Evolutionary conservation across 2,329 filamentous ascomycete species (phyloP), one percentile per base, ranked within the genome.

Genomic region (Colletotrichum lini): DNA sequence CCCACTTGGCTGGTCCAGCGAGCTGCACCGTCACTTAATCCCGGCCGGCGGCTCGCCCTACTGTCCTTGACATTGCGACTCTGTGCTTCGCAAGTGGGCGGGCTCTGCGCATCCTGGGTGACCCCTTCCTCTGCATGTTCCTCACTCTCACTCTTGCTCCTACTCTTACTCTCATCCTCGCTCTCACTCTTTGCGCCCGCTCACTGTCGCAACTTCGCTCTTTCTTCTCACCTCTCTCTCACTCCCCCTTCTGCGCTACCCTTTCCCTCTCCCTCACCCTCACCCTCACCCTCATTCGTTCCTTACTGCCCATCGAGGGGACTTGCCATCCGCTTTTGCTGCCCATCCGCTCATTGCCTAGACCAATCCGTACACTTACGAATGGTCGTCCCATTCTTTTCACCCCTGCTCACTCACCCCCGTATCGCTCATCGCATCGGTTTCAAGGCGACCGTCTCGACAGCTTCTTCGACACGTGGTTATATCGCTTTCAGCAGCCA

Each of bases 61-160:
- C 18, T 13, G 58, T 8, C 26, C 44, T 61, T 26, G 58, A 38
- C 58, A 50, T 50, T 61, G 53, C 35, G 35, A 56, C 35, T 56
- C 18, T 56, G 18, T 54, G 65, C 50, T 56, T 26, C 42, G 57
- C 54, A 61, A 67, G 65, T 53, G 38, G 45, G 54, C 45, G 56
- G 44, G 50, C 63, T 56, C 64, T 66, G 54, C 67, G n/a, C 56
- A 60, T 49, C 49, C 67, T 23, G 42, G 54, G 62, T 56, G 49
- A 60, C 67, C 67, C 67, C 67, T 70, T 70, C 62, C 61, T 65
- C 63, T 30, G 44, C 42, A 40, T 54, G 54, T 61, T 35, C 35
- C 13, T 50, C 44, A 40, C 59, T 15, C 52, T 71, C 64, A 45
- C 42, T 61, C 44, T 44, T 57, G 56, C 26, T 58, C 18, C 26